Percentiles rank a stretch among this genome's conserved stretches.
These are phyloP conservation scores for Phialocephala sp. DNA, from an alignment of 2,329 filamentous ascomycete species.

Conservation along the genomic window DNA sequence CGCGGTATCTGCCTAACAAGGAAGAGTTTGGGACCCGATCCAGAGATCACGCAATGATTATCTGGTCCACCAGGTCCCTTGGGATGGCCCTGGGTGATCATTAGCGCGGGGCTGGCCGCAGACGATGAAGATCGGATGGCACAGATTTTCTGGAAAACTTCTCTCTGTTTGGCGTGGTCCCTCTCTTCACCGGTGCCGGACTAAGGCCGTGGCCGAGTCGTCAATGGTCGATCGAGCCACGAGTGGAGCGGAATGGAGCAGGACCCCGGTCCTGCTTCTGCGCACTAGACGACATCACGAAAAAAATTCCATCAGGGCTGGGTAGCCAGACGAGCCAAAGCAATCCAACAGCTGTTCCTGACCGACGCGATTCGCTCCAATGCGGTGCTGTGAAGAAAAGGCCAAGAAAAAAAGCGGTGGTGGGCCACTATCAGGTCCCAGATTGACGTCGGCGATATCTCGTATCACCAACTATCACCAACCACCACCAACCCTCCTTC, in stretches of 20 bases:
- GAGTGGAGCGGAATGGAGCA: not conserved
- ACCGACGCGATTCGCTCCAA: not conserved
- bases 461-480: conserved; percentile 16
- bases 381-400: not conserved
- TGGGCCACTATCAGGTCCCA: not conserved
- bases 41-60: conserved; percentile 18
- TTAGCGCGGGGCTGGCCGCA: conserved; percentile 1
- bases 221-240: conserved; percentile 5
- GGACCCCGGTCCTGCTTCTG: not conserved
- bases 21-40: conserved; percentile 12
- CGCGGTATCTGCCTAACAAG: conserved; percentile 2
- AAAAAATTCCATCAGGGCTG: conserved; percentile 21
- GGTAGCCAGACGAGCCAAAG: not conserved
- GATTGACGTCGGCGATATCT: conserved; percentile 3
- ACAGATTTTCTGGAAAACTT: conserved; percentile 15
- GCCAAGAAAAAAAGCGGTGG: not conserved
- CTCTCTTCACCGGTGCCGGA: not conserved
- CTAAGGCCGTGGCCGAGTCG: not conserved
- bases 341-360: not conserved
- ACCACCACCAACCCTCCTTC: conserved; percentile 4
- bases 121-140: not conserved
- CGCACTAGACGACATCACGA: conserved; percentile 20
- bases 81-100: not conserved
- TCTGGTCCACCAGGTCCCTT: not conserved
- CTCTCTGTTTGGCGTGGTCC: conserved; percentile 15